Evolutionary conservation across 805 yeast genomes (phyloP).

Genomic region (Saccharomyces jurei): DNA sequence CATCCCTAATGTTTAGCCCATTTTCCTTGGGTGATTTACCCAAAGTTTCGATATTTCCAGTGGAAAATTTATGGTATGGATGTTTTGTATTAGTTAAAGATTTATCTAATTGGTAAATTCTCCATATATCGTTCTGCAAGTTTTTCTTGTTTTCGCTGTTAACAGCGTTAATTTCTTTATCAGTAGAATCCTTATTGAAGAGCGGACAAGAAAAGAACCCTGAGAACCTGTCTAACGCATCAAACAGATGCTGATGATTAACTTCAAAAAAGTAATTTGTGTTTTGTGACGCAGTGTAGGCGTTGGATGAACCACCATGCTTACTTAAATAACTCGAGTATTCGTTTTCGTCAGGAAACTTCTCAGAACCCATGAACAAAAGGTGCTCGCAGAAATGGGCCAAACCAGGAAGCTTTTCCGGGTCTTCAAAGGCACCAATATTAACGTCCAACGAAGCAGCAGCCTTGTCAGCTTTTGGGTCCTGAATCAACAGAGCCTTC

Average conservation of each 20-base stretch:
- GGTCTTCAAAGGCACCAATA: constrained; percentile 70
- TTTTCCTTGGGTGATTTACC: constrained; percentile 51
- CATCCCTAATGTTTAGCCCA: constrained; percentile 73
- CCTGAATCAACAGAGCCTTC: constrained; percentile 56
- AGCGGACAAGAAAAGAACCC: constrained; percentile 87
- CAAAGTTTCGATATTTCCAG: constrained; percentile 77
- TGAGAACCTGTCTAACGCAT: constrained; percentile 86
- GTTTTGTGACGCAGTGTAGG: constrained; percentile 81
- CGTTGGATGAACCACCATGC: constrained; percentile 86
- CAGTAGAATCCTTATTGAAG: constrained; percentile 66
- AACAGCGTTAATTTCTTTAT: constrained; percentile 88
- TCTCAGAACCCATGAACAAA: constrained; percentile 71
- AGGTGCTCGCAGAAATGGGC: constrained; percentile 76
- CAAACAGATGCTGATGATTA: constrained; percentile 63
- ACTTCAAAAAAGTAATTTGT: constrained; percentile 90
- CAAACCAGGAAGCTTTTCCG: constrained; percentile 54
- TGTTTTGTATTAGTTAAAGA: constrained; percentile 63
- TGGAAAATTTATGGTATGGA: constrained; percentile 81
- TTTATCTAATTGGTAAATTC: constrained; percentile 78
- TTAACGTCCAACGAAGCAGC: constrained; percentile 76
- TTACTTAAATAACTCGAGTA: constrained; percentile 67
- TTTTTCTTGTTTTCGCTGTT: constrained; percentile 95
- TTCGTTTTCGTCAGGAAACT: constrained; percentile 73
- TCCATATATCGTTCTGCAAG: constrained; percentile 82
- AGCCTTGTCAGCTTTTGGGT: constrained; percentile 61